phyloP scores from a whole-genome alignment of 1,284 basidiomycete species.

The Inonotus obliquus region DNA sequence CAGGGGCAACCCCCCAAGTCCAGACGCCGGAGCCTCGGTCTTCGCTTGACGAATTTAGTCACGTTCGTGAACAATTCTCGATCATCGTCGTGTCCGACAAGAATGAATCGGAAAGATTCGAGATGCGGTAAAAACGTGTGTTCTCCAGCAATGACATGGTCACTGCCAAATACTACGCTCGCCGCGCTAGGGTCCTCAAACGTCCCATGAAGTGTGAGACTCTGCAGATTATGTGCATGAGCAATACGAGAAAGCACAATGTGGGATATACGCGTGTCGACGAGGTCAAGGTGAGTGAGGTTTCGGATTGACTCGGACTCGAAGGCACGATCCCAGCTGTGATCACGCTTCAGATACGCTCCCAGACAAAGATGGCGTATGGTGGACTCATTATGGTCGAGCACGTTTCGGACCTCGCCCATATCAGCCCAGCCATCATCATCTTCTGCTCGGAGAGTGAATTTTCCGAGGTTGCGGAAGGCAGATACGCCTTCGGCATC shows the following conservation, averaged over 20 bases:
- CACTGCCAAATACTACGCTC: constrained; percentile 55
- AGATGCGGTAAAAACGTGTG: constrained; percentile 60
- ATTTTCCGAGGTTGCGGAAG: constrained; percentile 53
- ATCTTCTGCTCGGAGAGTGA: constrained; percentile 62
- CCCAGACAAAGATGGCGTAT: constrained; percentile 61
- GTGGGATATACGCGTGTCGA: constrained; percentile 60
- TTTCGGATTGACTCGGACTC: constrained; percentile 55
- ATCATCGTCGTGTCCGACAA: constrained; percentile 59
- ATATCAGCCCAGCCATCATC: constrained; percentile 65
- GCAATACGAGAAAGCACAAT: constrained; percentile 56
- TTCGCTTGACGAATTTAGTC: constrained; percentile 44
- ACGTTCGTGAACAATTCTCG: constrained; percentile 47
- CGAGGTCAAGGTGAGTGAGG: constrained; percentile 61
- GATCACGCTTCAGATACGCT: constrained; percentile 55
- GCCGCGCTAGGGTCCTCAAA: constrained; percentile 55
- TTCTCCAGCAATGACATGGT: constrained; percentile 50
- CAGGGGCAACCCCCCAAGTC: constrained; percentile 61
- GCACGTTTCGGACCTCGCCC: constrained; percentile 58
- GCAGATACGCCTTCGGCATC: constrained; percentile 62
- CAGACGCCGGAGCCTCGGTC: constrained; percentile 45
- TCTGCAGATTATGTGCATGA: constrained; percentile 52
- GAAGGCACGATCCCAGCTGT: constrained; percentile 63
- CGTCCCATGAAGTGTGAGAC: constrained; percentile 58
- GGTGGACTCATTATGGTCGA: constrained; percentile 51
- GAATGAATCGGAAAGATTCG: constrained; percentile 54